Conservation (phyloP, 345 rosid genomes). For the Theobroma cacao region DNA sequence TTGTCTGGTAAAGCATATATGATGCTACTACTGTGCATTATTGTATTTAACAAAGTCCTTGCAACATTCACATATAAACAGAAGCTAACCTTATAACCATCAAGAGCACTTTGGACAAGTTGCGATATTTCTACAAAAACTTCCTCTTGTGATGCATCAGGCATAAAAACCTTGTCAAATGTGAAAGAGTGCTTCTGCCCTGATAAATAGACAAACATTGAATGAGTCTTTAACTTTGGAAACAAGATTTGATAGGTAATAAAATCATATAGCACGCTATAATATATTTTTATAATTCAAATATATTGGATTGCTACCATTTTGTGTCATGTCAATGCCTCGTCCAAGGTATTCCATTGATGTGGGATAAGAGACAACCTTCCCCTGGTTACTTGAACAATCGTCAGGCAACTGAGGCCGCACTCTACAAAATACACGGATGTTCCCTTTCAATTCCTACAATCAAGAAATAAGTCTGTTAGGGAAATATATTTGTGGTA, state of each 20-base stretch:
- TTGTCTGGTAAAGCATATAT: not conserved
- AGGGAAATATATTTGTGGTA: conserved; percentile 1
- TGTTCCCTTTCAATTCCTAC: conserved; percentile 95
- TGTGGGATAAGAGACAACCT: conserved; percentile 64
- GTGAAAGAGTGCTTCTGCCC: conserved; percentile 86
- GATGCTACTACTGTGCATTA: not conserved
- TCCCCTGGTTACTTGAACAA: conserved; percentile 48
- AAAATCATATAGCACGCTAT: not conserved
- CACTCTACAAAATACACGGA: conserved; percentile 97
- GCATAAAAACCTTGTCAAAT: conserved; percentile 83
- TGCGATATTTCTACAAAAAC: conserved; percentile 93
- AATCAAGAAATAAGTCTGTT: conserved; percentile 22
- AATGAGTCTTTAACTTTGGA: conserved; percentile 4
- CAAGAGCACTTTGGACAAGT: conserved; percentile 98
- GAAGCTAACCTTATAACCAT: conserved; percentile 82
- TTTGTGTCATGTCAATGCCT: conserved; percentile 71
- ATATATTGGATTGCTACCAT: conserved; percentile 40
- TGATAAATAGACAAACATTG: conserved; percentile 27
- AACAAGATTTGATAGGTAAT: not conserved
- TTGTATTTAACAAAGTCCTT: not conserved
- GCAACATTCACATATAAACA: not conserved
- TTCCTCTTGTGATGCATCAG: conserved; percentile 72
- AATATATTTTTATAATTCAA: not conserved
- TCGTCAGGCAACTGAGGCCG: conserved; percentile 83
- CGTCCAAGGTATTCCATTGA: conserved; percentile 74